A percentile compares a stretch with the other conserved stretches of the same genome.
These are phyloP conservation scores for Pichia cephalocereana DNA, from an alignment of 805 yeast genomes.

Conservation along the genomic window DNA sequence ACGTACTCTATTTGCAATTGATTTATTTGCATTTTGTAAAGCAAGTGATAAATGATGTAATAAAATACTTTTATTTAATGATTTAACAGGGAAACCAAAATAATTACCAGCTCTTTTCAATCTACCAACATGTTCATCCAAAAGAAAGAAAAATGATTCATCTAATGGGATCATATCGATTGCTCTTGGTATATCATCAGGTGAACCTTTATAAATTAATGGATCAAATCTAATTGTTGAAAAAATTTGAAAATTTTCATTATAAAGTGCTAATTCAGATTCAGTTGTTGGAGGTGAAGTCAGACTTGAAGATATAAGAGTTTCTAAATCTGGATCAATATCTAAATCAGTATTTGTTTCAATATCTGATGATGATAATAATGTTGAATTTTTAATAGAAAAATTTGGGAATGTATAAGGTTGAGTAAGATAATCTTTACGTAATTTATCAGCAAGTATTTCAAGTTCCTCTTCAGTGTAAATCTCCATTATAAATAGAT, in stretches of 20 bases:
- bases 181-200: conserved; percentile 15
- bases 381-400: too few species aligned
- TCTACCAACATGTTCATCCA: conserved; percentile 56
- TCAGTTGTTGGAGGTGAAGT: too few species aligned
- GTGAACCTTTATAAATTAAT: conserved; percentile 25
- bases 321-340: neutral
- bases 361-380: too few species aligned
- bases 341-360: neutral
- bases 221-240: conserved; percentile 78
- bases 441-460: neutral
- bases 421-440: neutral
- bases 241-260: conserved; percentile 27
- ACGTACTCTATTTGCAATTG: conserved; percentile 38
- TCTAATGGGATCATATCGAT: conserved; percentile 18
- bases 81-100: conserved; percentile 37
- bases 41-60: conserved; percentile 32
- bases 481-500: neutral
- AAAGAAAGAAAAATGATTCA: conserved; percentile 43
- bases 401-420: neutral
- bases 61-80: conserved; percentile 34
- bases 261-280: too few species aligned
- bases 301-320: too few species aligned
- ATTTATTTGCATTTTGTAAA: conserved; percentile 22
- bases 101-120: conserved; percentile 43
- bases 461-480: neutral